Evolutionary conservation across 2,329 filamentous ascomycete species (phyloP).

Genomic region (Hypoxylon sp.): DNA sequence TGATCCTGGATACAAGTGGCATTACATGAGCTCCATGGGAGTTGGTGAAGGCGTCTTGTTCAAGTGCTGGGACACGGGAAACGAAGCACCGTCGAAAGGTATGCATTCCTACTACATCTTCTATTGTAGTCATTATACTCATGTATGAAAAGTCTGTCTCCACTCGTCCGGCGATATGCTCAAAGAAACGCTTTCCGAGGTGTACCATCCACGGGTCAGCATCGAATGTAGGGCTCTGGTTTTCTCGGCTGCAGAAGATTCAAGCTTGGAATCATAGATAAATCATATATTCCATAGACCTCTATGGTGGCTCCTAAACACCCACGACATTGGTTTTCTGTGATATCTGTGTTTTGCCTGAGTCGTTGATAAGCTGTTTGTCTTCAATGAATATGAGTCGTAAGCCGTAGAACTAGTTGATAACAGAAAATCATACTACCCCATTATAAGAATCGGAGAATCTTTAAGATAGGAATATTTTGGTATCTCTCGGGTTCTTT

Average conservation of each 20-base stretch:
- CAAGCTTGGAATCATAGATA: neutral
- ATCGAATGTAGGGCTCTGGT: neutral
- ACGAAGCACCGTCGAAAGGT: neutral
- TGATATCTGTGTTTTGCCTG: neutral
- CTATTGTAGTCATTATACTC: neutral
- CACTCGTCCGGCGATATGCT: neutral
- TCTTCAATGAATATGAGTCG: neutral
- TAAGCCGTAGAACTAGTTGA: neutral
- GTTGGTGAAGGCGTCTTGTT: neutral
- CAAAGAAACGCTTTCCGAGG: neutral
- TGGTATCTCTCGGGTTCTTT: too few relatives aligned
- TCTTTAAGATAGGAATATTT: neutral
- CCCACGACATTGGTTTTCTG: neutral
- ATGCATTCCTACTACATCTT: neutral
- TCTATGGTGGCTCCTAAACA: neutral
- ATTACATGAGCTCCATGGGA: neutral
- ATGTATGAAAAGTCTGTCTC: neutral
- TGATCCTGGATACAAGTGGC: neutral
- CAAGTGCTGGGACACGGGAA: neutral
- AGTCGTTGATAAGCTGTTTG: neutral
- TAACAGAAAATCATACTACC: neutral
- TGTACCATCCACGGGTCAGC: neutral
- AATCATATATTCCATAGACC: neutral
- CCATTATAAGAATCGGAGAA: neutral
- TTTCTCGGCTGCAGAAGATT: constrained; percentile 1